A percentile compares a stretch with the other conserved stretches of the same genome.
Conservation (phyloP, 371 early-diverging fungal species). For the Lichtheimia ornata region DNA sequence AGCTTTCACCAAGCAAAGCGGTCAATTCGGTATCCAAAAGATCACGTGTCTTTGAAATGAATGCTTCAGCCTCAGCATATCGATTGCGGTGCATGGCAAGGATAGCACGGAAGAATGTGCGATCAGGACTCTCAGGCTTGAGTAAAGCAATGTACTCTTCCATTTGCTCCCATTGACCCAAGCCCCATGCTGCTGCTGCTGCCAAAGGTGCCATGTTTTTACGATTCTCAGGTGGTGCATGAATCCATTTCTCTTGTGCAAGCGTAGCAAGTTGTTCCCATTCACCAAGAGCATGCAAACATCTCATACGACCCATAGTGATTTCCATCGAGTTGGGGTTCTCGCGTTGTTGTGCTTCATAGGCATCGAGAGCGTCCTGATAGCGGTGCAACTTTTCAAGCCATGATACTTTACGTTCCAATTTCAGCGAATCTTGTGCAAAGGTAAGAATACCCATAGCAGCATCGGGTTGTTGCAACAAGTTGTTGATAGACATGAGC, state of each 20-base stretch:
- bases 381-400: constrained; percentile 93
- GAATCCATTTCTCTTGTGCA: constrained; percentile 85
- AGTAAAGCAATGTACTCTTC: constrained; percentile 87
- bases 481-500: constrained; percentile 94
- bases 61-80: constrained; percentile 72
- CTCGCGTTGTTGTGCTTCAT: constrained; percentile 81
- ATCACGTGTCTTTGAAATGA: constrained; percentile 84
- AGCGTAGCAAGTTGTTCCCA: constrained; percentile 88
- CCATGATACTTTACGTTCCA: constrained; percentile 92
- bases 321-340: constrained; percentile 77
- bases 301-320: constrained; percentile 88
- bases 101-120: constrained; percentile 85
- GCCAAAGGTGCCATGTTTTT: constrained; percentile 84
- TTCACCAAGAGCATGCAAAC: constrained; percentile 91
- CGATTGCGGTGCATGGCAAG: constrained; percentile 84
- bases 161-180: constrained; percentile 90
- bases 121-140: constrained; percentile 73
- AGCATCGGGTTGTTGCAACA: constrained; percentile 95
- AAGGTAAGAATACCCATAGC: constrained; percentile 93
- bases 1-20: constrained; percentile 92
- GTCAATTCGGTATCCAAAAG: constrained; percentile 89
- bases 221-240: constrained; percentile 52
- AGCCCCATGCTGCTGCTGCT: constrained; percentile 95
- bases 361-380: constrained; percentile 93
- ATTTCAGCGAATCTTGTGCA: constrained; percentile 86